These are phyloP conservation scores for Dissophora globulifera DNA, from an alignment of 192 early-diverging fungal genomes.

Conservation along the genomic window DNA sequence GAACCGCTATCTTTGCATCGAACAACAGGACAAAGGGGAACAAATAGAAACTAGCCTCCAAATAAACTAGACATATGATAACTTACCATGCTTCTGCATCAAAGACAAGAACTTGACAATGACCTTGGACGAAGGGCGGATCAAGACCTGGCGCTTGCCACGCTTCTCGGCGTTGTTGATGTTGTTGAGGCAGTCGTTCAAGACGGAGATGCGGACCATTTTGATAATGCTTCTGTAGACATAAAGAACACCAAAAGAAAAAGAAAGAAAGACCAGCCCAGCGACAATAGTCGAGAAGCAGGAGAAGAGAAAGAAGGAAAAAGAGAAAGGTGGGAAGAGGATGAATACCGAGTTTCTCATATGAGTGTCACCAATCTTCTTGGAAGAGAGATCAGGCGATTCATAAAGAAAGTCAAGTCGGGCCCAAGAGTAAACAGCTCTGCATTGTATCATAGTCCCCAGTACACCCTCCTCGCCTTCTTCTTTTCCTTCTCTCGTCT, in stretches of 20 bases:
- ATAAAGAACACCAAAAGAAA: slow-evolving; percentile 8
- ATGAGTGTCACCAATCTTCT: slow-evolving; percentile 53
- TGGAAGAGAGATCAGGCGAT: slow-evolving; percentile 26
- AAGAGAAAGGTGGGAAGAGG: background rate
- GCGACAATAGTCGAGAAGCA: no score
- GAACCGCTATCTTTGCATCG: no score
- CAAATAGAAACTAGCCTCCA: background rate
- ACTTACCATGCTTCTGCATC: slow-evolving; percentile 98
- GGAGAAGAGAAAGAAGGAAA: background rate
- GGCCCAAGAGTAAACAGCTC: slow-evolving; percentile 41
- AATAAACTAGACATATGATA: background rate
- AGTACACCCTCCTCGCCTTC: background rate
- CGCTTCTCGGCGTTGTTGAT: slow-evolving; percentile 99
- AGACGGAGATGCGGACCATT: slow-evolving; percentile 98
- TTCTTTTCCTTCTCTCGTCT: background rate
- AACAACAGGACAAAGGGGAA: background rate
- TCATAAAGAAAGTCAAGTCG: slow-evolving; percentile 51
- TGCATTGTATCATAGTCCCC: slow-evolving; percentile 38
- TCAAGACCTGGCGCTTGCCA: slow-evolving; percentile 97
- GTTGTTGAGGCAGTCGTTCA: slow-evolving; percentile 97
- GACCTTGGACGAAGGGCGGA: slow-evolving; percentile 98
- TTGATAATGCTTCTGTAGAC: slow-evolving; percentile 54
- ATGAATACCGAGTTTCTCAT: slow-evolving; percentile 51
- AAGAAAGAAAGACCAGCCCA: no score
- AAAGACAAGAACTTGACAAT: slow-evolving; percentile 98